Evolutionary conservation across 495 filamentous ascomycete genomes (phyloP), one percentile per base, ranked within the genome.

Genomic region (Lasiosphaeria miniovina): DNA sequence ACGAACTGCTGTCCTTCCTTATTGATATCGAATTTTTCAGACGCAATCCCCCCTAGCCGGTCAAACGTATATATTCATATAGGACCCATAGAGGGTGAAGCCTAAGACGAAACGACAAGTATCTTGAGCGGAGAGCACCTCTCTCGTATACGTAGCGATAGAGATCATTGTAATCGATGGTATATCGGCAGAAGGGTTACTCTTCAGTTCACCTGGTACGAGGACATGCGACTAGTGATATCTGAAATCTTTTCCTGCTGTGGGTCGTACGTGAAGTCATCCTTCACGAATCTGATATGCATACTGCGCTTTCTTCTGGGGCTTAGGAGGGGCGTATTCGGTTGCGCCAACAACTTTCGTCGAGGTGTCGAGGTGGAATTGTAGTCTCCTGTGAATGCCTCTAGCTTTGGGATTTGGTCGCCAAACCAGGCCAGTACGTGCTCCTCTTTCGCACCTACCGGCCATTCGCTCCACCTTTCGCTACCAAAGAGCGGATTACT

Each of bases 151-250:
- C n/a, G n/a, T n/a, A n/a, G n/a, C n/a, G n/a, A n/a, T n/a, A n/a
- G n/a, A n/a, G n/a, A n/a, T n/a, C n/a, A n/a, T n/a, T n/a, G n/a
- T n/a, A n/a, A n/a, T n/a, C n/a, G n/a, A n/a, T 31, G 58, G 15
- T 31, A 11, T 77, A 58, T 81, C 75, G 36, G 69, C 68, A 15
- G 51, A 52, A 40, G 63, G 70, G 59, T 81, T 79, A 61, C 74
- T 79, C 65, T 82, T 81, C 43, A 81, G 60, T 65, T 81, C 74
- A 34, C 75, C 75, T 17, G 69, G 70, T 41, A 80, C 69, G 40
- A 80, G 74, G 49, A 82, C 75, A 40, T 81, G 67, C 52, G 69
- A 72, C 77, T 72, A 81, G 66, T 72, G 63, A 49, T 50, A 78
- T 62, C 61, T 38, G 45, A 61, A 55, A 53, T 63, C 59, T 61